Conservation (phyloP, 2,329 filamentous ascomycete species). For the Ophiocordyceps australis region DNA sequence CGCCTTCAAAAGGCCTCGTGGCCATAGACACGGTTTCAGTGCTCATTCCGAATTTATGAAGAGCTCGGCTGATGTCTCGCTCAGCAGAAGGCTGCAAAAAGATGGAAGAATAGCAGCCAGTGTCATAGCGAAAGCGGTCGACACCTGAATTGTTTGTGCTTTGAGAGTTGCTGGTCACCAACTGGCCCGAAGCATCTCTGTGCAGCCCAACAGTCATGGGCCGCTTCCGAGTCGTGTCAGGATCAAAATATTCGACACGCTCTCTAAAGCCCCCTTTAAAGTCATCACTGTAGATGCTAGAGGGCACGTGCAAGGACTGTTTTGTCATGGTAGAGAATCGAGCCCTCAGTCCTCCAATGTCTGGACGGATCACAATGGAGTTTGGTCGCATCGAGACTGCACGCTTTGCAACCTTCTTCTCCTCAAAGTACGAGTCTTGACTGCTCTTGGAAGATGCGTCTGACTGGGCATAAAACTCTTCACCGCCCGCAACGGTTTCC, state of each 20-base stretch:
- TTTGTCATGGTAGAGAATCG: no score
- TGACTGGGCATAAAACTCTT: no score
- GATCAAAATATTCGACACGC: neutral
- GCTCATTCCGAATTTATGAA: slow-evolving; percentile 12
- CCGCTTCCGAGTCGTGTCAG: neutral
- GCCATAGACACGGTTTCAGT: no score
- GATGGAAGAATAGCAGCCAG: slow-evolving; percentile 14
- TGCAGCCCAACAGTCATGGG: slow-evolving; percentile 1
- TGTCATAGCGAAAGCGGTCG: slow-evolving; percentile 28
- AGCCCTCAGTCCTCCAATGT: no score
- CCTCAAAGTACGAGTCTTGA: no score
- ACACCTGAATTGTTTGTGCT: slow-evolving; percentile 15
- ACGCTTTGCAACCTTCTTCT: no score
- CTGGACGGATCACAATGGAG: neutral
- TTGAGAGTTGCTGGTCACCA: slow-evolving; percentile 7
- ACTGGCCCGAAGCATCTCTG: slow-evolving; percentile 1
- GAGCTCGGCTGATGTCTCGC: slow-evolving; percentile 21
- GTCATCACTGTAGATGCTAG: slow-evolving; percentile 1
- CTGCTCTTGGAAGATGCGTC: no score
- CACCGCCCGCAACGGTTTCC: no score
- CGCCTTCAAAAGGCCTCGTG: no score
- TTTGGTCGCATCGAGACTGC: neutral
- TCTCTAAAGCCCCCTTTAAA: neutral
- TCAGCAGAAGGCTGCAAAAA: slow-evolving; percentile 20
- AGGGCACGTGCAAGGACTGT: neutral